Evolutionary conservation across 495 filamentous ascomycete genomes (phyloP), one percentile per base, ranked within the genome.

Genomic region (Aspergillus biplanus): DNA sequence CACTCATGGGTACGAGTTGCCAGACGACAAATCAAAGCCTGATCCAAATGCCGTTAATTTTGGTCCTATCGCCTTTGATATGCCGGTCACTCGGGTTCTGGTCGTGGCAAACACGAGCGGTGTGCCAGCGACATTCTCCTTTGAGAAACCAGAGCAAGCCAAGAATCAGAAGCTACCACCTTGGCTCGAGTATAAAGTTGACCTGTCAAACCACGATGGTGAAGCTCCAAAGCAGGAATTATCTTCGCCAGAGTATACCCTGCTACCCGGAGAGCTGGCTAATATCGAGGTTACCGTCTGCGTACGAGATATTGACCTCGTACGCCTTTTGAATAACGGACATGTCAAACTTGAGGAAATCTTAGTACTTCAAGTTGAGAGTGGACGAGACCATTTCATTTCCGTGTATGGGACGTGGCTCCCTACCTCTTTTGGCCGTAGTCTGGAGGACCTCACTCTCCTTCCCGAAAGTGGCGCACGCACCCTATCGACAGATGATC

Each of bases 41-140:
- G 82, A 82, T 73, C 74, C 67, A 75, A 89, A 68, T 56, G 84
- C 84, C 2, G 81, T 98, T 6, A 82, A 92, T 63, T 95, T 98
- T 69, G 91, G 93, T 0, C 75, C 87, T 13, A 79, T 97, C 0
- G 74, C 83, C 11, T 93, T 87, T 66, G 81, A 87, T n/a, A 83
- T 87, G 46, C 80, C 83, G 6, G 82, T 89, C 66, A 81, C 75
- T 11, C 83, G 89, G 7, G 82, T 73, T 12, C 65, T 98, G 39
- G 97, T 92, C 7, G 85, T 98, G 34, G 96, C 96, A 6, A 99
- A 99, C 59, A 98, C 94, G 0, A 89, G 96, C 27, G 79, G 89
- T 18, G 89, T 92, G 0, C 75, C 84, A 39, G 93, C 96, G 0
- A 89, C 79, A 2, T 87, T 97, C 65, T 81, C 77, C 7, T 94